Evolutionary conservation across 345 rosid genomes (phyloP).

Genomic region (Sisymbrium altissimum): DNA sequence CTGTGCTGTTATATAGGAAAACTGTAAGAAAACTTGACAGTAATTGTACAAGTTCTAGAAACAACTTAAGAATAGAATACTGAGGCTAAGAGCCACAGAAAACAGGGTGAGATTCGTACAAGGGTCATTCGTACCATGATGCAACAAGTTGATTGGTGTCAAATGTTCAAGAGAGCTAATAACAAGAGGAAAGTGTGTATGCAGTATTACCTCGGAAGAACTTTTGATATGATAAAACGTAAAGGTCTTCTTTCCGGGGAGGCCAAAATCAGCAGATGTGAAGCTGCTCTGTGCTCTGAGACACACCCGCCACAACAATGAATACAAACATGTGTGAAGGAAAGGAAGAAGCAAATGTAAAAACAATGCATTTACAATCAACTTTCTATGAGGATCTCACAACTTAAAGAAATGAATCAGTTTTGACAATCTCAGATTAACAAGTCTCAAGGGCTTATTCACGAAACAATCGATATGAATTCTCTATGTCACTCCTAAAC

Average conservation of each 20-base stretch:
- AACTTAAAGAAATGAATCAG: conserved; percentile 5
- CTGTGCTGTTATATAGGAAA: background rate
- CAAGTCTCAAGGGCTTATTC: background rate
- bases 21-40: background rate
- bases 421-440: background rate
- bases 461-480: background rate
- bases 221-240: conserved; percentile 71
- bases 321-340: background rate
- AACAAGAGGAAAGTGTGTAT: background rate
- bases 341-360: conserved; percentile 8
- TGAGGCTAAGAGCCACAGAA: background rate
- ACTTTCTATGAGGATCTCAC: background rate
- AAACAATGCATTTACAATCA: background rate
- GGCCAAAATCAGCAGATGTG: conserved; percentile 39
- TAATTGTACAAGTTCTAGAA: background rate
- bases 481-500: background rate
- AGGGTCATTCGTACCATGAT: background rate
- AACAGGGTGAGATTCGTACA: background rate
- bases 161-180: conserved; percentile 8
- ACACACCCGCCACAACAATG: conserved; percentile 18
- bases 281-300: conserved; percentile 48
- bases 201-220: conserved; percentile 66
- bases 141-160: background rate
- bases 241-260: conserved; percentile 42
- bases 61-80: background rate